Evolutionary conservation across 768 basidiomycete species (phyloP), one percentile per base, ranked within the genome.

Genomic region (Nidularia pulvinata): DNA sequence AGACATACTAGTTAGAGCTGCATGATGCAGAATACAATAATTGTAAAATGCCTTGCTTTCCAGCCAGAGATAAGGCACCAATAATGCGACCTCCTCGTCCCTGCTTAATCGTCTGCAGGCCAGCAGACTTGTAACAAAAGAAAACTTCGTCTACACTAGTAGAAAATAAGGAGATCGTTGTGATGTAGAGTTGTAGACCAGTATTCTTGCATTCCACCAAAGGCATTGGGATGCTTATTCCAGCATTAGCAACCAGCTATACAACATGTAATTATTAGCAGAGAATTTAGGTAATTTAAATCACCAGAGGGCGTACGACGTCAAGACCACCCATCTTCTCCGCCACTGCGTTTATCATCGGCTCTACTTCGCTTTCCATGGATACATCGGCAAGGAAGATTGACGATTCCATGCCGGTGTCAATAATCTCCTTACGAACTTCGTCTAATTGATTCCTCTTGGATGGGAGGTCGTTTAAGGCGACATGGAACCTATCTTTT

Each of bases 201-300:
- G 5, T 47, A 42, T 33, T 16, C 59, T 43, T 55, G 64, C 65
- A 54, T 13, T 67, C 64, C 9, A 60, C 14, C 45, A 69, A 48
- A 5, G 57, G 46, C 34, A 55, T 54, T 2, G 55, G 9, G 4
- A 48, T 32, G 45, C 55, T 49, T 46, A 75, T 66, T 1, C 77
- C 77, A 5, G 77, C 78, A 60, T 80, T 80, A 4, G 78, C 77
- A 2, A 80, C 69, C 74, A 78, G 74, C 73, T 74, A 54, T 10
- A 36, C 19, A 19, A 11, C 2, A 4, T 33, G 4, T 22, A 16
- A 22, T 42, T 11, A 7, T 13, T 46, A 42, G 10, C n/a, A 6
- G 19, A 30, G 14, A 11, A 50, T 19, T 13, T 42, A 4, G 33
- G 30, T 33, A 10, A 13, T 36, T 4, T 14, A 11, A 7, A 33